Percentiles rank a stretch among this genome's conserved stretches.
Conservation (phyloP, 192 early-diverging fungal genomes). For the Linnemannia zychae region DNA sequence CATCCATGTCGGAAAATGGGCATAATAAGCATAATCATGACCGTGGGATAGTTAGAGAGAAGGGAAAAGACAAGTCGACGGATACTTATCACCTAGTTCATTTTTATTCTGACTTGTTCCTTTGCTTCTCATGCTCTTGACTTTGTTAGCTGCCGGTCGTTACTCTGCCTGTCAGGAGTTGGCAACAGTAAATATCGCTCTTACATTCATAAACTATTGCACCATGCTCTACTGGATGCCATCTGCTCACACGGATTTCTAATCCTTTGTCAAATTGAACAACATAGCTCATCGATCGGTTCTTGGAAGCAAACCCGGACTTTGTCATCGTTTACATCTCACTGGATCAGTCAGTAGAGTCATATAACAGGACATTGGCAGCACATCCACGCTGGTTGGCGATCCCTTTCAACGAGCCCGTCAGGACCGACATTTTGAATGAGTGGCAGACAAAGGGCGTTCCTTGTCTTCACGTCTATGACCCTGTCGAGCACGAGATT, state of each 20-base stretch:
- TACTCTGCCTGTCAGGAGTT: conserved; percentile 45
- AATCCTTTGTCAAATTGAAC: background rate
- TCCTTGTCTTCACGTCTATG: conserved; percentile 43
- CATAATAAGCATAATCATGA: background rate
- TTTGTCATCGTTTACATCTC: conserved; percentile 43
- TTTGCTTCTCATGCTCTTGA: background rate
- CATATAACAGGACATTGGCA: conserved; percentile 37
- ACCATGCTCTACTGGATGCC: background rate
- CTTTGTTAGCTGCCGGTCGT: conserved; percentile 27
- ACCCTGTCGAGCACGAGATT: conserved; percentile 40
- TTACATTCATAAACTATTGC: background rate
- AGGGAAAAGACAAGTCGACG: background rate
- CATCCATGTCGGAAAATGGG: background rate
- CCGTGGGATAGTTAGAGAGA: background rate
- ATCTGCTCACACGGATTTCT: background rate
- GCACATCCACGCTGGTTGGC: conserved; percentile 48
- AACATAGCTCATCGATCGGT: conserved; percentile 29
- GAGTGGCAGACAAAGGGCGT: conserved; percentile 51
- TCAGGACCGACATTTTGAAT: conserved; percentile 37
- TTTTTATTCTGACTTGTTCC: background rate
- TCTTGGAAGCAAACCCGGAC: conserved; percentile 36
- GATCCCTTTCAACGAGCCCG: conserved; percentile 33
- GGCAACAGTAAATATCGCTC: conserved; percentile 7
- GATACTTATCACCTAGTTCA: too few species aligned
- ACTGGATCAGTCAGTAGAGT: conserved; percentile 20